Evolutionary conservation across 257 asterid species (phyloP), one percentile per base, ranked within the genome.

Genomic region (Solanum bukasovii): DNA sequence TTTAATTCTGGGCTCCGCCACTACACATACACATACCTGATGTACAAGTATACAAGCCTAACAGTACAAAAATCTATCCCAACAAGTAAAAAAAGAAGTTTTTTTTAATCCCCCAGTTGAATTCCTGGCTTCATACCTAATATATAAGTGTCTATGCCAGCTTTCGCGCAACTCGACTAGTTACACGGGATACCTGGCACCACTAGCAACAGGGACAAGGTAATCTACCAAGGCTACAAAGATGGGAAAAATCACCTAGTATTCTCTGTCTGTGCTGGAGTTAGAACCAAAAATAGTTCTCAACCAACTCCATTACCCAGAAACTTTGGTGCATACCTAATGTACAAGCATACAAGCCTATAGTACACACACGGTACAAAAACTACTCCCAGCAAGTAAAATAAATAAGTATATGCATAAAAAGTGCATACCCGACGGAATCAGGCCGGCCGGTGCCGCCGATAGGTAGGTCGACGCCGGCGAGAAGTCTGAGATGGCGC

Each of bases 381-480:
- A 25, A 67, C 13, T 67, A 25, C 34, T 67, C 73, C 73, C 34
- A 25, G 20, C 73, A 67, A 67, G 35, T 67, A 67, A 25, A 67
- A 67, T 3, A 72, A 72, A 2, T 0, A 20, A 71, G 29, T 35
- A 35, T 35, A 35, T 20, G 65, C 85, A 27, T 59, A 3, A 33
- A 27, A 23, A 1, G 18, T 42, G 70, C 93, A 40, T 67, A 96
- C 99, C 99, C 99, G 86, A 96, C 95, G 79, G 98, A 90, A 87
- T 97, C 99, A 31, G 99, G 99, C 38, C 99, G 99, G 31, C 99
- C 99, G 71, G 96, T 96, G 84, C 99, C 99, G 5, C 99, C 99
- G 70, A 97, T 95, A 6, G 99, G 99, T 65, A 97, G 93, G 96
- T 97, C 99, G 87, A 97, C 99, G 91, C 99, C 99, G 92, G 98